Base-by-base conservation (phyloP, 331 rosid species). In the Stylosanthes scabra region DNA sequence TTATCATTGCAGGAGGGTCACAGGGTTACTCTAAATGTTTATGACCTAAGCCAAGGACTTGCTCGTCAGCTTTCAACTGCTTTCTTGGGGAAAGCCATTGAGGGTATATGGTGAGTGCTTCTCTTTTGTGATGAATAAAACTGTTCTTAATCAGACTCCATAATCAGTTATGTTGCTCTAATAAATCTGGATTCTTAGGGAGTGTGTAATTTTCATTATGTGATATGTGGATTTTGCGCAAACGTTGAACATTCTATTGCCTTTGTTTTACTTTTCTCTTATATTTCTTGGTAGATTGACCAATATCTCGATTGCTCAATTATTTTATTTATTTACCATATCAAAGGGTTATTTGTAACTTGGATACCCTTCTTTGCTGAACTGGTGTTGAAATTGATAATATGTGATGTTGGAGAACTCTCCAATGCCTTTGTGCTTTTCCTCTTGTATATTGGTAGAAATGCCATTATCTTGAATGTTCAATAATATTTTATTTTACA, bases 1-100 rank as follows among this genome's bases (percentile, higher is more conserved):
- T 84, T 54, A 45, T 84, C 50, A 45, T 80, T 73, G 75, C 93
- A 95, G 99, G 99, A 95, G 71, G 91, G 84, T 75, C 68, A 83
- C 76, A 86, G 84, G 82, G 99, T 95, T 68, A 80, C 70, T 41
- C 76, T 91, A 65, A 88, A 90, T 74, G 88, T 91, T 8, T 95
- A 95, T 72, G 99, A 95, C 52, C 76, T 88, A 9, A 92, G 99
- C 84, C 91, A 89, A 63, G 96, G 99, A 7, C 90, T 90, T 63
- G 98, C 98, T 40, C 81, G 83, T 60, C 91, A 90, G 76, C 89
- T 90, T 70, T 88, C 97, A 16, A 75, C 78, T 6, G 13, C 89
- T 0, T 90, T 90, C 70, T 81, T 92, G 75, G 97, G 99, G 76
- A 95, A 92, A 81, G 85, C 89, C 25, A 90, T 92, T 61, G 97